Base-by-base conservation (phyloP, 2,329 filamentous ascomycete species). In the Dothideomycetidae sp. region DNA sequence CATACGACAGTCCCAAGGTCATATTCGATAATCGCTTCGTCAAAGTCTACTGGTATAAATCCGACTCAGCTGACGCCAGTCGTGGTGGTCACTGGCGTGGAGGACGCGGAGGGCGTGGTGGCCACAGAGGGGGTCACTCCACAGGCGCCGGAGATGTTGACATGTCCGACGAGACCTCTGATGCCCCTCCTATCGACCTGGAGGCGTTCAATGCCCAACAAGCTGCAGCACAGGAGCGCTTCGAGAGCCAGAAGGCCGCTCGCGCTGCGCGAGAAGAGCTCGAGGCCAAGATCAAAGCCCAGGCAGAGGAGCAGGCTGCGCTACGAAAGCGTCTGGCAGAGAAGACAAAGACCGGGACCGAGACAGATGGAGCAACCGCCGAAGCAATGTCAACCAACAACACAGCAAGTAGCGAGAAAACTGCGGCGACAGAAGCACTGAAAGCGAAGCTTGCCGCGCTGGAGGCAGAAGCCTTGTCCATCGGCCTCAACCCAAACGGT, bases 1-100 rank as follows among this genome's bases (percentile, higher is more conserved):
- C 82, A 2, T 84, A 82, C 53, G 68, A 70, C 32, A 85, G 78
- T 5, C 81, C 82, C 0, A 84, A 84, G 51, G 77, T 76, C 32
- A 77, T 90, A 31, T 90, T 88, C 51, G 79, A 86, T 49, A 90
- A 88, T 48, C 68, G 82, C 9, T 90, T 90, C 48, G 82, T 90
- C 33, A 86, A 84, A 49, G 78, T 88, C 0, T 85, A 78, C 49
- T 88, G 81, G 81, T 69, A 74, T 51, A 78, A 73, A 47, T 58
- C 65, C 3, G 56, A 57, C 11, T 48, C 34, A 10, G 45, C 52
- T 11, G 40, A 46, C 11, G 44, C 39, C 15, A 36, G 35, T 13
- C 39, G 44, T 15, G 36, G 39, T 4, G 42, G 43, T 23, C 34
- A 38, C 18, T 38, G 39, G 13, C 21, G 33, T 11, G 39, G 40